Evolutionary conservation across 805 yeast species (phyloP).

Genomic region (Wickerhamiella domercqiae): DNA sequence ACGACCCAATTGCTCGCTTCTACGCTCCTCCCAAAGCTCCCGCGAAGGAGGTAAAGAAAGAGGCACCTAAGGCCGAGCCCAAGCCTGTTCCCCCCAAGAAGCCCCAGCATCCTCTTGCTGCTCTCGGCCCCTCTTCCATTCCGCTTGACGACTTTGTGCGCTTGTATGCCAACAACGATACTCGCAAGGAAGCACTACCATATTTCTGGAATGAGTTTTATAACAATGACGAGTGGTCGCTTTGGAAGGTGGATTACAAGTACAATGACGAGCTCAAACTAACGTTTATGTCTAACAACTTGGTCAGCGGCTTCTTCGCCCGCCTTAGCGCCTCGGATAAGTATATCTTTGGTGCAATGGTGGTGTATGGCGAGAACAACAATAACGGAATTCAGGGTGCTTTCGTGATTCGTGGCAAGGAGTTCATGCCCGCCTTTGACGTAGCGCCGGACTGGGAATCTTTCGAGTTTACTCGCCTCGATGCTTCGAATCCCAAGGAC

Average conservation of each 20-base stretch:
- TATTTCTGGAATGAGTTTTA: slow-evolving; percentile 91
- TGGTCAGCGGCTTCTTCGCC: slow-evolving; percentile 95
- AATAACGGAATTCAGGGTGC: slow-evolving; percentile 94
- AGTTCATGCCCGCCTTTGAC: slow-evolving; percentile 75
- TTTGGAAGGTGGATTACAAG: slow-evolving; percentile 91
- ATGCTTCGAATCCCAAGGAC: slow-evolving; percentile 59
- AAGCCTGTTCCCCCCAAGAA: slow-evolving; percentile 30
- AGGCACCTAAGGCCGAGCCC: slow-evolving; percentile 16
- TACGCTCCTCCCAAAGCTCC: slow-evolving; percentile 24
- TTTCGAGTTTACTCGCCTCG: slow-evolving; percentile 68
- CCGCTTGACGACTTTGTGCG: slow-evolving; percentile 91
- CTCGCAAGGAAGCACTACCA: slow-evolving; percentile 85
- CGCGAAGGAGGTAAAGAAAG: slow-evolving; percentile 19
- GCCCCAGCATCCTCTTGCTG: slow-evolving; percentile 86
- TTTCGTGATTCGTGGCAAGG: slow-evolving; percentile 91
- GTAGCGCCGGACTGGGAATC: slow-evolving; percentile 99
- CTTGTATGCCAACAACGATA: slow-evolving; percentile 90
- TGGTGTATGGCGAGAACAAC: slow-evolving; percentile 97
- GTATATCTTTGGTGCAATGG: slow-evolving; percentile 84
- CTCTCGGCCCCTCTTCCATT: slow-evolving; percentile 48
- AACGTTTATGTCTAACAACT: slow-evolving; percentile 96
- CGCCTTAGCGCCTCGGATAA: slow-evolving; percentile 84
- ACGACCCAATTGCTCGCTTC: slow-evolving; percentile 2
- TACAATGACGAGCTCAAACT: slow-evolving; percentile 94
- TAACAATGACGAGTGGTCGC: slow-evolving; percentile 85